Base-by-base conservation (phyloP, 768 basidiomycete species). In the Lactarius hatsudake region DNA sequence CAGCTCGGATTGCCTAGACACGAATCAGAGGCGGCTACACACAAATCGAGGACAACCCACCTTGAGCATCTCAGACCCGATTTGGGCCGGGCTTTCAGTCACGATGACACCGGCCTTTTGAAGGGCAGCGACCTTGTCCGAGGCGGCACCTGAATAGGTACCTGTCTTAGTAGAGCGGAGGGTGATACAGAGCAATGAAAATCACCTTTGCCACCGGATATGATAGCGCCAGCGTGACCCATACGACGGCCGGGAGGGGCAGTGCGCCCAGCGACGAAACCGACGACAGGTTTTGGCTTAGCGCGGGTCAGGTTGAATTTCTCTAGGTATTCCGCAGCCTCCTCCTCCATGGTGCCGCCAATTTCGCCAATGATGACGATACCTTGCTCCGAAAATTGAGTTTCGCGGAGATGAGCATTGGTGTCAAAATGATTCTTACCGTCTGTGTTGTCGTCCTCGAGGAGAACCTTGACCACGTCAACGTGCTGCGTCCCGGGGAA, bases 361-460 rank as follows among this genome's bases (percentile, higher is more conserved):
- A 99, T 99, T 81, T 99, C 97, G 68, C 97, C 97, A 73, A 99
- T 99, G 69, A 98, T 82, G 69, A 99, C 96, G 71, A 99, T 96
- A 72, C 96, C 93, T 42, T 94, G 51, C 5, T 15, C 56, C 40
- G 40, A 26, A 34, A 53, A 43, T 66, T 71, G 43, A 74, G 65
- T 48, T 40, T 61, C 32, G 54, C 43, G 40, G 34, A 55, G 17
- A 42, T 18, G 2, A 30, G 62, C 13, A 17, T 15, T 40, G 26
- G 30, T 55, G 20, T 28, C 36, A 58, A n/a, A 48, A 3, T 43
- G 30, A 48, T 40, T 38, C 9, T 48, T 26, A 92, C 94, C 97
- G 79, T 98, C 87, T 1, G 97, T 98, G 65, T 89, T 88, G 64
- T 91, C 90, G 75, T 99, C 96, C 42, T 95, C 89, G 59, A 99